A percentile compares a stretch with the other conserved stretches of the same genome.
Evolutionary conservation across 176 grass and related monocot genomes (phyloP).

Genomic region (Avena insularis): DNA sequence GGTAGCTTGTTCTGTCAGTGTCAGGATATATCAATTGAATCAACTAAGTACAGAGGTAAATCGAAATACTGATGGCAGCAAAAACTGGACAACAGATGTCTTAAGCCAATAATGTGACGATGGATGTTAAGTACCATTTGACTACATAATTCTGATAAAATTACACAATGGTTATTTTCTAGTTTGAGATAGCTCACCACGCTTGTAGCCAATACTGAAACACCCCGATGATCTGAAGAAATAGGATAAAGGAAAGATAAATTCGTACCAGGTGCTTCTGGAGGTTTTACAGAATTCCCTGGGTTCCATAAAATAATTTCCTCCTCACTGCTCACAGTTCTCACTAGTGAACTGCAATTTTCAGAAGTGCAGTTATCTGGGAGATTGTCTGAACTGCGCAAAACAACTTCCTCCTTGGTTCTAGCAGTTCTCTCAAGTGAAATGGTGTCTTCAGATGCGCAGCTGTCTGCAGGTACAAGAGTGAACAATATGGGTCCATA

Average conservation of each 20-base stretch:
- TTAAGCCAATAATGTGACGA: constrained; percentile 22
- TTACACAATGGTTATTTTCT: neutral
- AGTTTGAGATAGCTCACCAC: neutral
- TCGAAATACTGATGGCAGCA: constrained; percentile 21
- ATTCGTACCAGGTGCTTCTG: constrained; percentile 20
- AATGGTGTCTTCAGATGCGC: constrained; percentile 25
- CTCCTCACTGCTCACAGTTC: constrained; percentile 17
- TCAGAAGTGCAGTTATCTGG: neutral
- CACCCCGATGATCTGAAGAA: constrained; percentile 11
- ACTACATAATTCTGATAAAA: neutral
- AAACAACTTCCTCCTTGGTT: constrained; percentile 15
- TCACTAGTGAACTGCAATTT: constrained; percentile 3
- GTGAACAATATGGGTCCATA: neutral
- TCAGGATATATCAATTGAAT: constrained; percentile 16
- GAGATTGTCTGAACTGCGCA: neutral
- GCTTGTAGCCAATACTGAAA: neutral
- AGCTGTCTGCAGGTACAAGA: constrained; percentile 33
- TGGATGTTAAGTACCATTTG: constrained; percentile 25
- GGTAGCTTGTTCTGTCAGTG: constrained; percentile 21
- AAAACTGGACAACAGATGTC: neutral
- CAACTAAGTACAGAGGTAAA: neutral
- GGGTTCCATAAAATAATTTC: constrained; percentile 55
- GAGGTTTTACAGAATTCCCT: constrained; percentile 20
- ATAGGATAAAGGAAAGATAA: constrained; percentile 12
- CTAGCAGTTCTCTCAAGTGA: neutral